Percentiles rank a stretch among this genome's conserved stretches.
Evolutionary conservation across 2,329 filamentous ascomycete species (phyloP).

Genomic region (Macrophomina tecta): DNA sequence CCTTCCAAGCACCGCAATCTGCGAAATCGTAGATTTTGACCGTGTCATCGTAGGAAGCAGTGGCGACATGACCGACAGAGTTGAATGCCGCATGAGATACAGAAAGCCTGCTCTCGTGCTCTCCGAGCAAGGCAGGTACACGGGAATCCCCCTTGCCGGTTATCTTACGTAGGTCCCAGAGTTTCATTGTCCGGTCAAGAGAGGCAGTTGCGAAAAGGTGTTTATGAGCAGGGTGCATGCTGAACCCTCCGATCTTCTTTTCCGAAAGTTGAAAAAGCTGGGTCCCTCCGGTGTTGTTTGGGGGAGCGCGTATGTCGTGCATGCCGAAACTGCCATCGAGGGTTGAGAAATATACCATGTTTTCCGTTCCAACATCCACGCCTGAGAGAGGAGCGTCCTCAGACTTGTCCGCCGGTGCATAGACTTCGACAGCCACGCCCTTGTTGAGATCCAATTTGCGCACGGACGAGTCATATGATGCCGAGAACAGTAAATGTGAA

Average conservation of each 20-base stretch:
- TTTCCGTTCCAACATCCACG: conserved; percentile 76
- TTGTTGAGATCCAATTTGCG: conserved; percentile 84
- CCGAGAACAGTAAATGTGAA: conserved; percentile 76
- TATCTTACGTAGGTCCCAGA: conserved; percentile 91
- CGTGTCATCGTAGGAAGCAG: conserved; percentile 92
- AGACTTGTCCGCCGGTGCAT: conserved; percentile 71
- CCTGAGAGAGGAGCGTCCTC: conserved; percentile 83
- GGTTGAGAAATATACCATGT: conserved; percentile 85
- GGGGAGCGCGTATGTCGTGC: conserved; percentile 72
- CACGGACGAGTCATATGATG: conserved; percentile 92
- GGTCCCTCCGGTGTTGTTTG: conserved; percentile 54
- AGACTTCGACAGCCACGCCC: conserved; percentile 79
- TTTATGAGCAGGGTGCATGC: conserved; percentile 76
- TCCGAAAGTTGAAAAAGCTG: conserved; percentile 80
- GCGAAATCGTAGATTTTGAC: conserved; percentile 88
- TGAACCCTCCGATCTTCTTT: conserved; percentile 96
- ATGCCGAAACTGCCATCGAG: conserved; percentile 80
- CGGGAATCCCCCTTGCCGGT: conserved; percentile 65
- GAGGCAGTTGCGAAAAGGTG: conserved; percentile 89
- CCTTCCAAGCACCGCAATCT: conserved; percentile 54
- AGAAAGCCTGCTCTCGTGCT: conserved; percentile 81
- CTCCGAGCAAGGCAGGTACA: conserved; percentile 74
- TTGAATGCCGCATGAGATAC: conserved; percentile 95
- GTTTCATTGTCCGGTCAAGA: conserved; percentile 83
- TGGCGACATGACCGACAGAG: conserved; percentile 81